phyloP scores from a whole-genome alignment of 495 filamentous ascomycete genomes.

The Xylaria bambusicola region DNA sequence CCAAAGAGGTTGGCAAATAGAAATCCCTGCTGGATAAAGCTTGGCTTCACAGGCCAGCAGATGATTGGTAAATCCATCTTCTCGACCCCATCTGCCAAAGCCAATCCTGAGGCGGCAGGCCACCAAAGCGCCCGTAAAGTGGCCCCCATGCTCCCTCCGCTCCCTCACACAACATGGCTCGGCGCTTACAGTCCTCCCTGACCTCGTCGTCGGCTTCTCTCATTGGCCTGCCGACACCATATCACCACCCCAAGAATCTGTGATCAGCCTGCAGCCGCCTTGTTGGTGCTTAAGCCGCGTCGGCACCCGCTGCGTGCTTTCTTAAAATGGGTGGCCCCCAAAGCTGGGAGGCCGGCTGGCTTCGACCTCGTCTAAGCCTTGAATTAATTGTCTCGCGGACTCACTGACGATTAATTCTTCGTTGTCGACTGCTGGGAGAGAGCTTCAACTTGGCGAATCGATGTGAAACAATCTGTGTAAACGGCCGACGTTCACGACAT shows the following conservation, averaged over 20 bases:
- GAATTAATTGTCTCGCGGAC: slow-evolving; percentile 8
- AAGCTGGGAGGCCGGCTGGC: slow-evolving; percentile 21
- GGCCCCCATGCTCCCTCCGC: slow-evolving; percentile 8
- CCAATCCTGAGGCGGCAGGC: slow-evolving; percentile 29
- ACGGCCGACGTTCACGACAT: background rate
- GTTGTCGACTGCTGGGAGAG: too few relatives aligned
- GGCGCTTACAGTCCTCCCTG: slow-evolving; percentile 32
- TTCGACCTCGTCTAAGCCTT: slow-evolving; percentile 25
- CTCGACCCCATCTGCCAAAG: background rate
- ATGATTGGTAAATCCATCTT: slow-evolving; percentile 8
- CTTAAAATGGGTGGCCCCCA: slow-evolving; percentile 21
- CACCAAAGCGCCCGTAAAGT: slow-evolving; percentile 12
- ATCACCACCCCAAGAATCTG: slow-evolving; percentile 31
- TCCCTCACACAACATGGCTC: slow-evolving; percentile 27
- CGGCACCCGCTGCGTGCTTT: slow-evolving; percentile 14
- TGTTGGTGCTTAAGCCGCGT: slow-evolving; percentile 21
- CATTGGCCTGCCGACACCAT: slow-evolving; percentile 31
- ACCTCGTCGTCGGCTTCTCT: slow-evolving; percentile 22
- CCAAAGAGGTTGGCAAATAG: too few relatives aligned
- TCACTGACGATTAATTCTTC: background rate
- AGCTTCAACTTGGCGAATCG: background rate
- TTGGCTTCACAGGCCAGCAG: background rate
- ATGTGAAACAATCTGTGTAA: slow-evolving; percentile 6
- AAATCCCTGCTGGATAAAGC: background rate
- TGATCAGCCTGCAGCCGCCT: slow-evolving; percentile 33